Conservation (phyloP, 352 stramenopile genomes). For the Globisporangium cystogenes region DNA sequence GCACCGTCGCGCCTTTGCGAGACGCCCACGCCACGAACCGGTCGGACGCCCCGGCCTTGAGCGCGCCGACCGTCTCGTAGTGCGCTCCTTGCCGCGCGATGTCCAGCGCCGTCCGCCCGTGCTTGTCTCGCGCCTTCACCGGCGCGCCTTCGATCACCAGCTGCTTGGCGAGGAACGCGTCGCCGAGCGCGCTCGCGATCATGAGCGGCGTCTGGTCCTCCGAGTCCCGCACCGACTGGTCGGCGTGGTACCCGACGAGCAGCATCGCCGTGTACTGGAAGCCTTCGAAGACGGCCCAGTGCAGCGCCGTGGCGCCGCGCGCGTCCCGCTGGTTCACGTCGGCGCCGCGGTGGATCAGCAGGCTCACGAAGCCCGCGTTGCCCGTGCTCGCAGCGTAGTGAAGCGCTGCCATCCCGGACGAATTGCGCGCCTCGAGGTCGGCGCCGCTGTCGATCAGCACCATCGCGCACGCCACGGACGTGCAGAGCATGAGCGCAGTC, state of each 20-base stretch:
- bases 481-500: constrained; percentile 71
- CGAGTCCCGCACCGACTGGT: constrained; percentile 50
- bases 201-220: constrained; percentile 78
- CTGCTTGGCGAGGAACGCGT: constrained; percentile 79
- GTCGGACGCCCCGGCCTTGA: constrained; percentile 67
- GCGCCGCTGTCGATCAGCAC: constrained; percentile 57
- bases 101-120: constrained; percentile 66
- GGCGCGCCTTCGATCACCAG: constrained; percentile 77
- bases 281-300: constrained; percentile 82
- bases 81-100: constrained; percentile 68
- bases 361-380: constrained; percentile 65
- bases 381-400: constrained; percentile 79
- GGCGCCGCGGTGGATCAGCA: constrained; percentile 51
- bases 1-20: constrained; percentile 44
- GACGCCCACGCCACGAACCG: constrained; percentile 61
- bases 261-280: constrained; percentile 82
- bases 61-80: constrained; percentile 53
- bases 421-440: constrained; percentile 45
- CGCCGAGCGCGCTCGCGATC: constrained; percentile 73
- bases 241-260: constrained; percentile 38
- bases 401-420: constrained; percentile 73
- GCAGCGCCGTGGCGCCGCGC: constrained; percentile 63
- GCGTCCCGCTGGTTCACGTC: constrained; percentile 69
- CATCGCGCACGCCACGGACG: constrained; percentile 54
- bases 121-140: constrained; percentile 53